A percentile compares a stretch with the other conserved stretches of the same genome.
phyloP scores from a whole-genome alignment of 805 yeast species.

The Metschnikowia similis region DNA sequence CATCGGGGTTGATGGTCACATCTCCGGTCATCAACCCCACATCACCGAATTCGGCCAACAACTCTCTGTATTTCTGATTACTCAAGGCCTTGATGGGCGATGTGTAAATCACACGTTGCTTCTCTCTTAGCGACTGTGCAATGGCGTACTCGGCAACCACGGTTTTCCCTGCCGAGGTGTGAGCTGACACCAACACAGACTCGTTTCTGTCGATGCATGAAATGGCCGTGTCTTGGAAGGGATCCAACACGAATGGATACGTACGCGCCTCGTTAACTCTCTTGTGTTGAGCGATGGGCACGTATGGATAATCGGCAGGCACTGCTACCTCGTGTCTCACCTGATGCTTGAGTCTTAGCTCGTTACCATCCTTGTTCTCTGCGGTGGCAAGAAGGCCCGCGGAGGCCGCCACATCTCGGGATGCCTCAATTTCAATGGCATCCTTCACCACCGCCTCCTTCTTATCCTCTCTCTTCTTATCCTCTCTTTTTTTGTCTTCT shows the following conservation, averaged over 20 bases:
- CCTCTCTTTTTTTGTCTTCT: constrained; percentile 15
- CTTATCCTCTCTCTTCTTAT: constrained; percentile 18
- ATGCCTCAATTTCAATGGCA: constrained; percentile 82
- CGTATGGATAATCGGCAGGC: constrained; percentile 86
- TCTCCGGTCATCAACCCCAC: constrained; percentile 99
- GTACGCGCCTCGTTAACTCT: constrained; percentile 75
- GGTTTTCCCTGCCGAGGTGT: constrained; percentile 95
- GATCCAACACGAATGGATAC: constrained; percentile 91
- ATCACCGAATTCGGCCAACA: constrained; percentile 89
- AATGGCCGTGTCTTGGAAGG: constrained; percentile 95
- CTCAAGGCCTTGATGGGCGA: constrained; percentile 94
- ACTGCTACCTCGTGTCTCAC: constrained; percentile 97
- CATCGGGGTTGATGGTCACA: constrained; percentile 97
- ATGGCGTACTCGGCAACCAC: constrained; percentile 97
- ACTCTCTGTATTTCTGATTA: constrained; percentile 90
- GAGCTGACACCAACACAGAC: constrained; percentile 95
- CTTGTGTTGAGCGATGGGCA: constrained; percentile 84
- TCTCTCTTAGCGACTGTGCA: constrained; percentile 87
- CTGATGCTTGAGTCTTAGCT: constrained; percentile 77
- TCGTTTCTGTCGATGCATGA: constrained; percentile 94
- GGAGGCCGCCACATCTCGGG: constrained; percentile 82
- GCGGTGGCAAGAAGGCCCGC: constrained; percentile 52
- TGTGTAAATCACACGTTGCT: constrained; percentile 91
- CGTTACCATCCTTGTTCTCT: constrained; percentile 21
- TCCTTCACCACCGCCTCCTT: constrained; percentile 78